Evolutionary conservation across 2,329 filamentous ascomycete genomes (phyloP), one percentile per base, ranked within the genome.

Genomic region (Xylaria arbuscula): DNA sequence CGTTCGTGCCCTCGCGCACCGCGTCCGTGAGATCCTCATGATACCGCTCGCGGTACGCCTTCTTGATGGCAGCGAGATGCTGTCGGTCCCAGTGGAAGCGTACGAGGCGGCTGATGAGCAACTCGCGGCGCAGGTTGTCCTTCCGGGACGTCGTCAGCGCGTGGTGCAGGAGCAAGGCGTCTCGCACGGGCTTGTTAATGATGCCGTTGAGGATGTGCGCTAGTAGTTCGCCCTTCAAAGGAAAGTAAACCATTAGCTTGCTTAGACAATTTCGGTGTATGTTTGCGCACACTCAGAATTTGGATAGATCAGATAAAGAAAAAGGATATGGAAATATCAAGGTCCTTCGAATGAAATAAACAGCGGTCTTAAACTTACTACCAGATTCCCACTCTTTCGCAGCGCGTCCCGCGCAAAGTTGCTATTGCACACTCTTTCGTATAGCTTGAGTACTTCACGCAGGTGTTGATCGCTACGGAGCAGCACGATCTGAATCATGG

Each of bases 141-240:
- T 88, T 88, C 72, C 86, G 88, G 3, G 91, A 90, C 54, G 91
- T 88, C 22, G 90, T 91, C 72, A 98, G 89, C 1, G 96, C 95
- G 82, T 98, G 96, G 80, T 97, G 90, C 1, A 99, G 85, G 2
- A 98, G 89, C 45, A 98, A 87, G 2, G 95, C 93, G 79, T 98
- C 96, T 64, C 96, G 93, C 70, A 97, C 93, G 6, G 96, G 94
- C 67, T 92, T 92, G 83, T 98, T 98, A 83, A 98, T 97, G 66
- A 97, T 90, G 76, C 96, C 96, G 81, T 98, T 98, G 76, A 99
- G 90, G 74, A 98, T 93, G 80, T 98, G 96, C 0, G 94, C 93
- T 45, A 98, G 89, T 22, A 97, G 90, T 83, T 99, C 96, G 72
- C 96, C 96, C 94, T 98, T 68, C 36, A 10, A 51, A 59, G 28